Evolutionary conservation across 495 filamentous ascomycete genomes (phyloP), one percentile per base, ranked within the genome.

Genomic region (Tuber magnatum): DNA sequence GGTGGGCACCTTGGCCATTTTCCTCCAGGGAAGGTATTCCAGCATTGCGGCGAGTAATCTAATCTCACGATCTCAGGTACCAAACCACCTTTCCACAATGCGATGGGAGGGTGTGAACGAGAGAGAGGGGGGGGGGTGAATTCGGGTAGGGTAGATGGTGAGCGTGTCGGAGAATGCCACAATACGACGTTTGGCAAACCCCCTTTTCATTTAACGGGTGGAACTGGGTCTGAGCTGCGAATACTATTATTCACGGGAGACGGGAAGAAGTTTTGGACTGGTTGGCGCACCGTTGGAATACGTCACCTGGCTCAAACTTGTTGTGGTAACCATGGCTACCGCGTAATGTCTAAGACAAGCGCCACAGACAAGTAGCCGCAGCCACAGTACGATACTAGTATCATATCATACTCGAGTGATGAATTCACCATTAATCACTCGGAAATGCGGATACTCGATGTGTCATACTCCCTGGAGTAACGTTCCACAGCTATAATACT

Each of bases 1-100:
- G 22, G 70, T 35, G 6, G 72, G 72, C 70, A 44, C 75, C 28
- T 75, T 42, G 14, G 72, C 65, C 72, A 70, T 79, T 40, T 73
- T 79, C 65, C 73, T 79, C 73, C 77, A 79, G 38, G 51, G 46
- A 16, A 79, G 72, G 35, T 73, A 75, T 74, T 79, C 76, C n/a
- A 79, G 76, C 77, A 79, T 79, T 73, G 72, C 40, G 32, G 12
- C 41, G 22, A 35, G 56, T 35, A 35, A 35, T 65, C 56, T 65
- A 35, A 35, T 61, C 28, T 35, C 56, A 1, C 56, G 28, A 65
- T 12, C 32, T 4, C 56, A 16, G 28, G 56, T 65, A 65, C 18
- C 56, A 65, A 65, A 35, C 28, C n/a, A 6, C 5, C 56, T 16
- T 65, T 14, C 14, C 32, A 65, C 32, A 28, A 35, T 35, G 56